Evolutionary conservation across 1,284 basidiomycete genomes (phyloP).

Genomic region (Anthracocystis panici-leucophaei): DNA sequence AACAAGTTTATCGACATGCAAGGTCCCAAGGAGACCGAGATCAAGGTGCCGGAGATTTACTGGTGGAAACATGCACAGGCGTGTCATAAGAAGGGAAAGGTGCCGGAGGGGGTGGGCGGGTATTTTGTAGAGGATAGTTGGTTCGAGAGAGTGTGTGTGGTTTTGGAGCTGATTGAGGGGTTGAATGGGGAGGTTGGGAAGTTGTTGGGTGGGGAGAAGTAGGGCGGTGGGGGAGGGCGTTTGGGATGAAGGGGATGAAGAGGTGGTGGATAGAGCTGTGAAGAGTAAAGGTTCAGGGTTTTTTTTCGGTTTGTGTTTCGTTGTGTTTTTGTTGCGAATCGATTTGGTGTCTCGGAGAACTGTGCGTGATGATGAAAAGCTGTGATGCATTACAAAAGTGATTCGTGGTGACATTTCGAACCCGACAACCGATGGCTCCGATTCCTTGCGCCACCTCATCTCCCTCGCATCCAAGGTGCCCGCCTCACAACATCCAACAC

Average conservation of each 20-base stretch:
- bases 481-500: conserved; percentile 32
- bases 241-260: not conserved
- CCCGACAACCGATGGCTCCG: no score
- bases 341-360: not conserved
- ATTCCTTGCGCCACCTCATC: not conserved
- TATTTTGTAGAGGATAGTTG: conserved; percentile 36
- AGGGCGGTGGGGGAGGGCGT: not conserved
- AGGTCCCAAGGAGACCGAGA: conserved; percentile 30
- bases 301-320: not conserved
- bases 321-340: not conserved
- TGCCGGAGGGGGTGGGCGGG: conserved; percentile 19
- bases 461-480: conserved; percentile 26
- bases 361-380: not conserved
- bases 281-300: not conserved
- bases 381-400: conserved; percentile 3
- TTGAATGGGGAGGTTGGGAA: conserved; percentile 20
- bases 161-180: conserved; percentile 26
- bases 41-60: conserved; percentile 54
- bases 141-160: conserved; percentile 15
- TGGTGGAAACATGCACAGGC: conserved; percentile 56
- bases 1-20: conserved; percentile 43
- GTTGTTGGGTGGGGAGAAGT: conserved; percentile 17
- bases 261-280: not conserved
- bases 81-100: conserved; percentile 21
- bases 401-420: not conserved